These are phyloP conservation scores for Aplosporella prunicola DNA, from an alignment of 2,329 filamentous ascomycete species.

Conservation along the genomic window DNA sequence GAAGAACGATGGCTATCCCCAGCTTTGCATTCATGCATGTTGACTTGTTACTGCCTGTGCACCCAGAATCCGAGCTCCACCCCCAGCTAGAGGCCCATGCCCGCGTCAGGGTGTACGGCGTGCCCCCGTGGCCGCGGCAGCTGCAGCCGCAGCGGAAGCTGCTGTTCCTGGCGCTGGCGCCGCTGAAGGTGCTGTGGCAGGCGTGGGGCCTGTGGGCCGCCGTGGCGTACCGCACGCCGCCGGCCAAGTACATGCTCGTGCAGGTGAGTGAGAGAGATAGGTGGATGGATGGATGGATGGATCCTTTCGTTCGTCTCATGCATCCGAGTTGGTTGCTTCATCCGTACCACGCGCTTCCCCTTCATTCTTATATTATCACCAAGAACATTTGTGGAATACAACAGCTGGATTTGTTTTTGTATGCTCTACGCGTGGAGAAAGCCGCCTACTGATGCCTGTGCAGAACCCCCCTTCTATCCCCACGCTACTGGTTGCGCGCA, in stretches of 20 bases:
- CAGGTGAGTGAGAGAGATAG: too few relatives aligned
- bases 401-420: too few relatives aligned
- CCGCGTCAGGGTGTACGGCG: conserved; percentile 60
- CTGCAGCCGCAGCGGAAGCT: conserved; percentile 59
- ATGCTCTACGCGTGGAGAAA: too few relatives aligned
- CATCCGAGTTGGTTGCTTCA: background rate
- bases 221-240: conserved; percentile 63
- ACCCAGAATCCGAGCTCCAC: conserved; percentile 65
- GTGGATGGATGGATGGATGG: too few relatives aligned
- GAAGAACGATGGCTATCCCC: background rate
- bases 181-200: conserved; percentile 81
- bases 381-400: too few relatives aligned
- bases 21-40: background rate
- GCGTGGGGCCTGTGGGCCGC: conserved; percentile 59
- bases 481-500: conserved; percentile 65
- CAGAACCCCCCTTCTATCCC: conserved; percentile 94
- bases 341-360: too few relatives aligned
- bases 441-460: conserved; percentile 10
- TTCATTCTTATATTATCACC: too few relatives aligned
- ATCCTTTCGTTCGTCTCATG: background rate
- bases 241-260: conserved; percentile 76
- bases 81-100: conserved; percentile 63
- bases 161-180: conserved; percentile 68
- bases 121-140: conserved; percentile 56
- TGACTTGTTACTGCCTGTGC: background rate